Base-by-base conservation (phyloP, 2,329 filamentous ascomycete species). In the Diaporthe velutina region DNA sequence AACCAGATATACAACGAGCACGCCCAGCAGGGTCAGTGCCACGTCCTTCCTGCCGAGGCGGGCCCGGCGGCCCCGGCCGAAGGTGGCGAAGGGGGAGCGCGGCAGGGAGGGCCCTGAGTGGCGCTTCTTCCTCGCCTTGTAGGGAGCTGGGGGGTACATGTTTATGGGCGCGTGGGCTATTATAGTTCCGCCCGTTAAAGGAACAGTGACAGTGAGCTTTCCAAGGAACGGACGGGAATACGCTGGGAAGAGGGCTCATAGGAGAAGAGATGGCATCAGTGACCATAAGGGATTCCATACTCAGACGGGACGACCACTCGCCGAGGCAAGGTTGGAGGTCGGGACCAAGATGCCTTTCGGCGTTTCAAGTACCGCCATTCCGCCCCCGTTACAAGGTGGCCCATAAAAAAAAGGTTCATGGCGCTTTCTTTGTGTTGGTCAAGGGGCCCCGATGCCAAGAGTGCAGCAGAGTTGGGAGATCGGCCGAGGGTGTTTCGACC, bases 1-100 rank as follows among this genome's bases (percentile, higher is more conserved):
- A 33, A 76, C 42, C 25, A 74, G 15, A 72, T 76, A 76, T 52
- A 76, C n/a, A n/a, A 76, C n/a, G 35, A 60, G 33, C 52, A 74
- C 19, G 45, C 52, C 58, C 17, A 71, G 33, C 40, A 76, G 33
- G n/a, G 74, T 64, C 58, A 74, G 38, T 6, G 52, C 17, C 17
- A 70, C 8, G 22, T 74, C 72, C 13, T 50, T 57, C 10, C 67
- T 61, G 52, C 67, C 45, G 30, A 66, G 66, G 19, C 67, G 72
- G 57, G 38, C 42, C 42, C 58, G 50, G 28, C 71, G 70, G 70
- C 40, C 54, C 42, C 54, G 25, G 70, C 66, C 67, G 17, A 55
- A n/a, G 70, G 45, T 60, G n/a, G 58, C 10, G 42, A 74, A 64
- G 55, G 66, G 66, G 13, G 33, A 33, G 12, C 66, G 73, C 28